Percentiles rank a stretch among this genome's conserved stretches.
Conservation (phyloP, 495 filamentous ascomycete species). For the Neurospora sp. region DNA sequence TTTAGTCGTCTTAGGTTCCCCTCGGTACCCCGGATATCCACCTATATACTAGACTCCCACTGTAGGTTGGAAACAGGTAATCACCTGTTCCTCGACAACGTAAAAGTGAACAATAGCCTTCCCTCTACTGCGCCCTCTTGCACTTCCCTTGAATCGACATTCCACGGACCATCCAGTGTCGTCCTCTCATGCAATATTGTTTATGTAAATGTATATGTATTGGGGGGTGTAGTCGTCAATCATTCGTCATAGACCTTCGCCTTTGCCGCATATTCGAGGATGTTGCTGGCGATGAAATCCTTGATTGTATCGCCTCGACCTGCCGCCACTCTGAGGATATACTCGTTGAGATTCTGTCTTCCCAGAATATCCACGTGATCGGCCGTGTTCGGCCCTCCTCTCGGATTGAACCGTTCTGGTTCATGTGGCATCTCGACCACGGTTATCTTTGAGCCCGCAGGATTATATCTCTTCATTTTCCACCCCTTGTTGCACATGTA, state of each 20-base stretch:
- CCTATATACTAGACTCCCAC: background rate
- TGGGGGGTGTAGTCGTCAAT: background rate
- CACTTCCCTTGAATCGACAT: background rate
- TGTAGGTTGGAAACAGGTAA: background rate
- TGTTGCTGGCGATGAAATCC: slow-evolving; percentile 69
- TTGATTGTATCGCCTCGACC: slow-evolving; percentile 73
- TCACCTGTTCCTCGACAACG: background rate
- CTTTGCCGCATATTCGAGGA: slow-evolving; percentile 67
- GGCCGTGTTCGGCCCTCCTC: slow-evolving; percentile 90
- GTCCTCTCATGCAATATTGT: background rate
- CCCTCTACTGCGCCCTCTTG: background rate
- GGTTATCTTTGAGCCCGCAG: slow-evolving; percentile 67
- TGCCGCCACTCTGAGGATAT: slow-evolving; percentile 81
- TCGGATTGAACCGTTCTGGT: slow-evolving; percentile 80
- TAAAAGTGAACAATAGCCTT: background rate
- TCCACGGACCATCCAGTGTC: background rate
- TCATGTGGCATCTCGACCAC: slow-evolving; percentile 95
- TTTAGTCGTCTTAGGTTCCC: background rate
- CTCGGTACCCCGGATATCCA: background rate
- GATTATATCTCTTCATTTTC: slow-evolving; percentile 89
- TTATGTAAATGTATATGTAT: background rate
- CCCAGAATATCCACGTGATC: slow-evolving; percentile 97
- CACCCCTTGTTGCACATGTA: slow-evolving; percentile 97
- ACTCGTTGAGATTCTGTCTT: slow-evolving; percentile 76
- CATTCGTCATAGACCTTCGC: slow-evolving; percentile 55